Base-by-base conservation (phyloP, 495 filamentous ascomycete species). In the Penicillium angulare region DNA sequence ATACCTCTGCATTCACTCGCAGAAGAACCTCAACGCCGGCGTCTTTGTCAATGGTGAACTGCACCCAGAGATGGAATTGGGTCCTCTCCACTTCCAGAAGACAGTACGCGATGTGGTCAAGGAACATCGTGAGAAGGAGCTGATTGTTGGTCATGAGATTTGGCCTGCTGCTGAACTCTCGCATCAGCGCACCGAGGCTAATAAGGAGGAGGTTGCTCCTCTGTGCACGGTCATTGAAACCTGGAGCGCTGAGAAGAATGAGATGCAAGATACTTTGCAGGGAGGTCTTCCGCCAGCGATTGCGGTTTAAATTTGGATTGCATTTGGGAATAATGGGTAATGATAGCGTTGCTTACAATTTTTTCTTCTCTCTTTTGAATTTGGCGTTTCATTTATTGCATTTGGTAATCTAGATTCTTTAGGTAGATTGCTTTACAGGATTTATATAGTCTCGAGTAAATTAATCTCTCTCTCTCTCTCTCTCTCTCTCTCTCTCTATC, bases 21-120 rank as follows among this genome's bases (percentile, higher is more conserved):
- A 79, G 62, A 70, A 73, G 65, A 79, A 79, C 53, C 62, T 79
- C 15, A 69, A 72, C 33, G 59, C 65, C 6, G 75, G 74, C 17
- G 66, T 78, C 40, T 79, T 74, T 44, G 65, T 74, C 42, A 77
- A 72, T 43, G 76, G 76, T 24, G 61, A 70, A 52, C 51, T 79
- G 24, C 75, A 79, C 53, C 74, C 75, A 0, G 54, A 64, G 23
- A 71, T 69, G 61, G 76, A 79, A 47, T 61, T 66, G 49, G 76
- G 72, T 7, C 69, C 72, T n/a, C 62, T 76, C 3, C 72, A 67
- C 57, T 76, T 74, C 62, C 74, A 77, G 60, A 73, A 68, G 54
- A 54, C 62, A 3, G 66, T 71, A 0, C 65, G 71, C 7, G 66
- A 76, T 2, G 63, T 67, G 27, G 68, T 77, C 3, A 68, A 49